Base-by-base conservation (phyloP, 441 rosid genomes). In the Bocquillonia castaneifolia region DNA sequence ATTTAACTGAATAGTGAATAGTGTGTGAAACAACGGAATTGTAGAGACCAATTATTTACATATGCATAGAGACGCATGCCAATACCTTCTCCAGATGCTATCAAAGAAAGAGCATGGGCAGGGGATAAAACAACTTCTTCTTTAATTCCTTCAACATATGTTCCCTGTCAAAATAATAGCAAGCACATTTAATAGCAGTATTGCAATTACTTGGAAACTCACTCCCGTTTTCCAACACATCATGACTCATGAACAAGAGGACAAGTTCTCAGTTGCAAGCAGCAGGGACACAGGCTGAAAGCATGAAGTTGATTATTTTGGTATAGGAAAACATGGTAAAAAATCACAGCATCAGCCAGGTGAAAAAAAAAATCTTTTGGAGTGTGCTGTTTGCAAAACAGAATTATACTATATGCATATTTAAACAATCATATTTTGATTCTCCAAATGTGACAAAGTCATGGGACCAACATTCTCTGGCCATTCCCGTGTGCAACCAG, bases 81-180 rank as follows among this genome's bases (percentile, higher is more conserved):
- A n/a, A n/a, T 76, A 85, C 90, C 93, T 88, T 88, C 90, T 59
- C 93, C 93, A 56, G 88, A 62, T 61, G 93, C 93, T 74, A 88
- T 85, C 73, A 88, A 73, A 66, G 93, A 88, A 71, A 85, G 84
- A 55, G 87, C 93, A 72, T 88, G 93, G 66, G 88, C 90, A 71
- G 90, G 93, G 53, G 93, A 88, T 42, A 88, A 53, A 67, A 88
- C 88, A 74, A 88, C 90, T 80, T 88, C 93, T 68, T 82, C 93
- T 72, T 88, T 85, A 48, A 84, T 83, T 70, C 90, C 86, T 67
- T 88, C 90, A 5, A 85, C 86, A 76, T 77, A 88, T 50, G 85
- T 85, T 62, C 90, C 88, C 90, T 85, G 76, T 34, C 64, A 59
- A 59, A 36, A 63, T 53, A 31, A 70, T 48, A 63, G 57, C 37